phyloP scores from a whole-genome alignment of 2,329 filamentous ascomycete species.

The Dryadomyces quercivorus region DNA sequence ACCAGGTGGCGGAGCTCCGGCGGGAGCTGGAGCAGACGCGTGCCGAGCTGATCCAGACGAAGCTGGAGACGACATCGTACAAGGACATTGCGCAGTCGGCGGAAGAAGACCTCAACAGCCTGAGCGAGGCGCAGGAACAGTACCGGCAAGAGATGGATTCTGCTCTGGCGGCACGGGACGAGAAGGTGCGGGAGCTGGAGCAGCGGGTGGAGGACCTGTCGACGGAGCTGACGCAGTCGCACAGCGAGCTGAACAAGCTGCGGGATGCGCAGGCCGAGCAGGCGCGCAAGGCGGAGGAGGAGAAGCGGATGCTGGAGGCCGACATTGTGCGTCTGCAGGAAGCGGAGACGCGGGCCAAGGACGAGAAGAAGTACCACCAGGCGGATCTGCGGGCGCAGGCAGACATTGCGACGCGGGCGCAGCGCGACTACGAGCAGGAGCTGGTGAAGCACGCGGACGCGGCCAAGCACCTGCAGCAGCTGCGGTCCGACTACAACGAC shows the following conservation, averaged over 20 bases:
- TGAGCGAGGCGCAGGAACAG: conserved; percentile 71
- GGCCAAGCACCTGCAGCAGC: conserved; percentile 67
- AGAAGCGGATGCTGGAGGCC: conserved; percentile 65
- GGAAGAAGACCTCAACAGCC: conserved; percentile 74
- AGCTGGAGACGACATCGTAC: conserved; percentile 75
- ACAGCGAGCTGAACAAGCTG: conserved; percentile 67
- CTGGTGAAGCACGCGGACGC: conserved; percentile 91
- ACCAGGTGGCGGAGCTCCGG: conserved; percentile 77
- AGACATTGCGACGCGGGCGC: conserved; percentile 82
- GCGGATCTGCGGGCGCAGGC: conserved; percentile 88
- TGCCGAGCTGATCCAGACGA: conserved; percentile 69
- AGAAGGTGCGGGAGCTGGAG: conserved; percentile 67
- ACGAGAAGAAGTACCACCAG: conserved; percentile 73
- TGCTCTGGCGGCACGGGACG: conserved; percentile 64
- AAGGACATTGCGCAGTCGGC: conserved; percentile 75
- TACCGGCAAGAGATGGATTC: conserved; percentile 79
- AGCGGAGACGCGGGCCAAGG: conserved; percentile 66
- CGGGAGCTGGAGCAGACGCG: conserved; percentile 74
- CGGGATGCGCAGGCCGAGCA: conserved; percentile 72
- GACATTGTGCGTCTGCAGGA: conserved; percentile 75
- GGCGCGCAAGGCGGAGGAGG: conserved; percentile 60
- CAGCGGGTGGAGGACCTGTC: conserved; percentile 76
- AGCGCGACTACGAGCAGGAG: conserved; percentile 91
- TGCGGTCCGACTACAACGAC: conserved; percentile 71
- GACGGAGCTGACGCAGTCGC: conserved; percentile 67